These are phyloP conservation scores for Yarrowia alimentaria DNA, from an alignment of 805 yeast genomes.

Conservation along the genomic window DNA sequence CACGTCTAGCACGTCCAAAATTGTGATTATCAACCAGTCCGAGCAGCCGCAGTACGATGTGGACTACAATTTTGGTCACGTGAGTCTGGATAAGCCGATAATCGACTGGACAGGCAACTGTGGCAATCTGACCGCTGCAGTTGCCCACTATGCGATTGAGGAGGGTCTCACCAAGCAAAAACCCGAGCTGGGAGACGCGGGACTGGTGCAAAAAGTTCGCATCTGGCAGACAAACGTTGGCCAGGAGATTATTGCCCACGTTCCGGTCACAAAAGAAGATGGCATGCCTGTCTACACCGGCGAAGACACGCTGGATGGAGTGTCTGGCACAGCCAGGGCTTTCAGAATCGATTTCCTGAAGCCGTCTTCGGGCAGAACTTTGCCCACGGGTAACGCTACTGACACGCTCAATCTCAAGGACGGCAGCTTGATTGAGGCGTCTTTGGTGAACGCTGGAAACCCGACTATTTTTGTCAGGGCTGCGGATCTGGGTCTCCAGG, in stretches of 20 bases:
- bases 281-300: slow-evolving; percentile 10
- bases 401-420: slow-evolving; percentile 6
- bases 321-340: slow-evolving; percentile 19
- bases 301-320: slow-evolving; percentile 23
- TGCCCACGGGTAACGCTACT: slow-evolving; percentile 28
- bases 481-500: background rate
- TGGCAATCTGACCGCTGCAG: slow-evolving; percentile 30
- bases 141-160: slow-evolving; percentile 28
- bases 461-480: slow-evolving; percentile 22
- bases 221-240: slow-evolving; percentile 19
- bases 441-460: slow-evolving; percentile 17
- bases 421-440: slow-evolving; percentile 2
- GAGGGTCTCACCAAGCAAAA: background rate
- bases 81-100: slow-evolving; percentile 21
- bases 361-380: slow-evolving; percentile 27
- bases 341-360: slow-evolving; percentile 28
- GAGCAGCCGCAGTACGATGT: slow-evolving; percentile 8
- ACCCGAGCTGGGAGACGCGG: background rate
- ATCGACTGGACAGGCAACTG: slow-evolving; percentile 30
- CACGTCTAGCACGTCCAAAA: slow-evolving; percentile 29
- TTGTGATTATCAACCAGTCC: slow-evolving; percentile 20
- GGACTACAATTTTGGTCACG: slow-evolving; percentile 29
- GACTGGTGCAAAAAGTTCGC: slow-evolving; percentile 4
- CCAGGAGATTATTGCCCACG: slow-evolving; percentile 16
- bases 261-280: slow-evolving; percentile 16